phyloP scores from a whole-genome alignment of 192 early-diverging fungal genomes.

The Ambispora gerdemannii region DNA sequence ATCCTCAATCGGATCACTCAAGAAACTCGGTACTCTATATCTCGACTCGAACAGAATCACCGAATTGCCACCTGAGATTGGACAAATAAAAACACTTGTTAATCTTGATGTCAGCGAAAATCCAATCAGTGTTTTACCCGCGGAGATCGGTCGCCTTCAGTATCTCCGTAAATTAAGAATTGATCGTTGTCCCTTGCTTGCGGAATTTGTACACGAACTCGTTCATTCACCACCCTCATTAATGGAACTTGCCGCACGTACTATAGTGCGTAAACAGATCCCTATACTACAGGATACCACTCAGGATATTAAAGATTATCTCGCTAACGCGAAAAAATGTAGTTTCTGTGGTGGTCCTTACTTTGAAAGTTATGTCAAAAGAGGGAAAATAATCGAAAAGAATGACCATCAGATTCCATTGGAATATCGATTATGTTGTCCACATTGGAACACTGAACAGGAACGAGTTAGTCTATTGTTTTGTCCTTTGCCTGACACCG shows the following conservation, averaged over 20 bases:
- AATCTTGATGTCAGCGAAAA: constrained; percentile 68
- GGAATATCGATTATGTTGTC: constrained; percentile 69
- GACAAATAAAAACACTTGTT: constrained; percentile 54
- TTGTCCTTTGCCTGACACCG: constrained; percentile 55
- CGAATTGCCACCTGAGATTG: constrained; percentile 63
- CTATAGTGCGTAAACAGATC: constrained; percentile 64
- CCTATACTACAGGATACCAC: constrained; percentile 49
- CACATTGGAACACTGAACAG: constrained; percentile 74
- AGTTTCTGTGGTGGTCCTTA: constrained; percentile 79
- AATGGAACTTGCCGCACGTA: constrained; percentile 73
- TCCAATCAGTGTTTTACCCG: constrained; percentile 62
- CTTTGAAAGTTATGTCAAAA: constrained; percentile 58
- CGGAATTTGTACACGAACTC: constrained; percentile 43
- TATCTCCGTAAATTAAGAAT: constrained; percentile 57
- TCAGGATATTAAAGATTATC: constrained; percentile 61
- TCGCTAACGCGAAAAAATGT: constrained; percentile 58
- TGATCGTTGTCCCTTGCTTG: constrained; percentile 53
- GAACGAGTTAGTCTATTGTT: constrained; percentile 67
- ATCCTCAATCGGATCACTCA: constrained; percentile 54
- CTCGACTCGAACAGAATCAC: constrained; percentile 60
- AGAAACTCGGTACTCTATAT: constrained; percentile 62
- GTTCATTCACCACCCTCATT: constrained; percentile 59
- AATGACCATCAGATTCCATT: constrained; percentile 51
- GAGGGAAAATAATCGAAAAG: constrained; percentile 64
- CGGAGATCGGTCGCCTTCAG: constrained; percentile 68